Evolutionary conservation across 768 basidiomycete species (phyloP), one percentile per base, ranked within the genome.

Genomic region (Fomitopsis pulvina): DNA sequence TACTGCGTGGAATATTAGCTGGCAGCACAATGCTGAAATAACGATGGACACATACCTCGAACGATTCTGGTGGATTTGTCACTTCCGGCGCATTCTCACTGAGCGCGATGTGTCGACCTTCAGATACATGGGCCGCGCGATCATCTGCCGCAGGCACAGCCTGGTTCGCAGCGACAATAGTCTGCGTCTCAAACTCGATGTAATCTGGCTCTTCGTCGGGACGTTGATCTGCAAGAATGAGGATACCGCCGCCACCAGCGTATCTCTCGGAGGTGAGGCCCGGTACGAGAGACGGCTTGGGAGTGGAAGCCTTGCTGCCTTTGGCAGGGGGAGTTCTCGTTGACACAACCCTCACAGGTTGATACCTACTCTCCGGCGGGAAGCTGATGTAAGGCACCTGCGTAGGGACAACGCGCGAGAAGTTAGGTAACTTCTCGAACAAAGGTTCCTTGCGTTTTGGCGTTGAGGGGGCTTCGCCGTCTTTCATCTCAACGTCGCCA

Each of bases 321-420:
- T 50, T 45, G n/a, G 48, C 28, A 10, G 45, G 44, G 22, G 61
- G 50, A 18, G 56, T 55, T 10, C 58, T 57, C 25, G 77, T 71
- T 22, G 85, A 80, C 40, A 95, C 80, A 0, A 87, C 77, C 29
- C 95, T 81, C 14, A 97, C 87, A 21, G 96, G 96, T 55, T 87
- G 83, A 66, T 92, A 99, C 43, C 92, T 82, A 25, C 81, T 75
- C 29, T 85, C 81, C 10, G 71, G 53, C 0, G 91, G 83, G 78
- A 98, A 95, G 41, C 80, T 76, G 61, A 98, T 79, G 66, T 87
- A 80, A n/a, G 79, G 70, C 24, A 95, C 71, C 64, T 99, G 96
- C 0, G 85, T 81, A 18, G 94, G 90, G 2, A 88, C 91, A 20
- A 97, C 94, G 43, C 96, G 85, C 18, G 92, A 87, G 63, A 97